Evolutionary conservation across 2,329 filamentous ascomycete species (phyloP), one percentile per base, ranked within the genome.

Genomic region (Laburnicola sp.): DNA sequence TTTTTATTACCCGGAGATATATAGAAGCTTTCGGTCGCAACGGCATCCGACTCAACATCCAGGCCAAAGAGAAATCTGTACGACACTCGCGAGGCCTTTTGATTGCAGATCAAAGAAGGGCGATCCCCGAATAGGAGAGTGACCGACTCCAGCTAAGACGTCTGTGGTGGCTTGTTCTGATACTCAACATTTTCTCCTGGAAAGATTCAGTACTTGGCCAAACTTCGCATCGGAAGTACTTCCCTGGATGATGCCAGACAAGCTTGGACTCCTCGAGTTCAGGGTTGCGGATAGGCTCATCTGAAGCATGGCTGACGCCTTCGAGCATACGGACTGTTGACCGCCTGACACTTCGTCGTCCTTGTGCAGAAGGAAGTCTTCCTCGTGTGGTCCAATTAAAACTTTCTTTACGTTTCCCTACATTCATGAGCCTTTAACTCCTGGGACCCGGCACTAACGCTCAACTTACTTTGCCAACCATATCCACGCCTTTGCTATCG

Each of bases 351-450:
- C 6, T 30, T 68, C 64, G 4, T 58, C 63, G 38, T 65, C 55
- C 38, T 63, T 64, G 38, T 66, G 64, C 2, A 66, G 40, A 1
- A 65, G 57, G 25, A 63, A 61, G 43, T 66, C 62, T 23, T 60
- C 49, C 22, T 58, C 38, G 22, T 58, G 62, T 8, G 64, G 65
- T 4, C 63, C 62, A 8, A 26, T 50, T 9, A 65, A 10, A 10
- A 60, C 60, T 40, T 64, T 68, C 4, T 65, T 57, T 2, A 60
- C 57, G 23, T 65, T 64, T 6, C 61, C 63, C 63, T 66, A 32
- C 2, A 2, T 22, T 27, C 16, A 23, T 47, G 10, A 47, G 36
- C 31, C 4, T 22, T 22, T 10, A 1, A 1, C 25, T 27, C 6
- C 6, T 8, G 22, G 2, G 28, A 9, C 16, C 25, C 3, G 8